Base-by-base conservation (phyloP, 164 flowering plant species). In the Chimonanthus praecox region DNA sequence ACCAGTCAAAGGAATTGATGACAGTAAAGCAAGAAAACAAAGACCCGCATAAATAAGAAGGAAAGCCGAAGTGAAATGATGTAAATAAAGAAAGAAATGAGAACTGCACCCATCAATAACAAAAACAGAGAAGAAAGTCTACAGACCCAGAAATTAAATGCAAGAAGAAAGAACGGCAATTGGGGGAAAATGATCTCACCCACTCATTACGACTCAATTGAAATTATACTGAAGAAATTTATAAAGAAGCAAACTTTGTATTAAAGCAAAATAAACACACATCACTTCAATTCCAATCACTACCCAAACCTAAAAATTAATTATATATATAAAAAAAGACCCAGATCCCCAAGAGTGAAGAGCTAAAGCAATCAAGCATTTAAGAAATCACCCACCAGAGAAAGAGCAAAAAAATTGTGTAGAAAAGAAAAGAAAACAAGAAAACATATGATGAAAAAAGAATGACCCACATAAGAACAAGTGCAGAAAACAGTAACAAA, bases 381-480 rank as follows among this genome's bases (percentile, higher is more conserved):
- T 47, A 43, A 49, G n/a, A 20, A 65, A 45, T 13, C 5, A 49
- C 47, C 48, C 58, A 21, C 16, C 49, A 16, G 21, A 49, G 62
- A 47, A 49, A 62, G 20, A 44, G 7, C 3, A 65, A 16, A 48
- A 49, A n/a, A 16, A 49, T 15, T 7, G 54, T 45, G 73, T 6
- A 48, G 16, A 47, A 21, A 48, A 58, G 21, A 10, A 51, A 45
- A 64, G 50, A 10, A 54, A 54, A 6, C n/a, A 13, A 54, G 43
- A 33, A 10, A 50, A 69, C 44, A 49, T 6, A 49, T 43, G 46
- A 18, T 47, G 2, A 47, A 63, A 18, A 47, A 71, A 71, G 61
- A 65, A 71, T 71, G 70, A 67, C 13, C 67, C 65, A 15, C n/a
- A 62, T 7, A 3, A 43, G 16, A 62, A 58, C 7, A 47, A 71